Percentiles rank a stretch among this genome's conserved stretches.
Evolutionary conservation across 371 early-diverging fungal species (phyloP).

Genomic region (Fennellomyces sp.): DNA sequence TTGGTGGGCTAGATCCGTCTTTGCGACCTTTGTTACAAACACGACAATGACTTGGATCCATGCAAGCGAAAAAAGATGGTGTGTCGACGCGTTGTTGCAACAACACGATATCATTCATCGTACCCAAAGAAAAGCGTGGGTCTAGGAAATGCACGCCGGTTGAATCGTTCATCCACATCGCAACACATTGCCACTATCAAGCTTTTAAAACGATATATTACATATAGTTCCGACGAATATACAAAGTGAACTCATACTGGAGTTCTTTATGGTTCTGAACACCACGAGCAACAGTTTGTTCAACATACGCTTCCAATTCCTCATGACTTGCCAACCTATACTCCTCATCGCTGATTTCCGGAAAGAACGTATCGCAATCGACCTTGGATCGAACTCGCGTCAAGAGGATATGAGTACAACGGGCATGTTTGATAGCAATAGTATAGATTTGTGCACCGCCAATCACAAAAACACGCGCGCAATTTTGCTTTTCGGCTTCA

Average conservation of each 20-base stretch:
- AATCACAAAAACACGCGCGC: slow-evolving; percentile 54
- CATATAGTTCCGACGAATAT: slow-evolving; percentile 20
- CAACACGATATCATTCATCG: no score
- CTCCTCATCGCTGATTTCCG: slow-evolving; percentile 41
- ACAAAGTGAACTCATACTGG: slow-evolving; percentile 49
- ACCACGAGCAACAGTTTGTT: slow-evolving; percentile 49
- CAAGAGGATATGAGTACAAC: slow-evolving; percentile 61
- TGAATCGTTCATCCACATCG: no score
- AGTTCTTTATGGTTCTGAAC: slow-evolving; percentile 43
- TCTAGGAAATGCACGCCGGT: no score
- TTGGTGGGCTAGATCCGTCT: no score
- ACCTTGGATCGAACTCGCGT: slow-evolving; percentile 56
- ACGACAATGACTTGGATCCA: no score
- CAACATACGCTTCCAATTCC: slow-evolving; percentile 44
- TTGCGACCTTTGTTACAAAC: no score
- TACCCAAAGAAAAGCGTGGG: no score
- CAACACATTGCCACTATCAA: neutral
- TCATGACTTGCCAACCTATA: slow-evolving; percentile 35
- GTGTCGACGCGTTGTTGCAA: no score
- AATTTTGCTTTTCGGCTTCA: slow-evolving; percentile 11
- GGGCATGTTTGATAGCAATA: slow-evolving; percentile 51
- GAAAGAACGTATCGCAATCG: slow-evolving; percentile 75
- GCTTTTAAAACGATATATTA: no score
- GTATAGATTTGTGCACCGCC: slow-evolving; percentile 70
- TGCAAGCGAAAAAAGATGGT: no score